Conservation (phyloP, 371 early-diverging fungal genomes). For the Apophysomyces elegans region DNA sequence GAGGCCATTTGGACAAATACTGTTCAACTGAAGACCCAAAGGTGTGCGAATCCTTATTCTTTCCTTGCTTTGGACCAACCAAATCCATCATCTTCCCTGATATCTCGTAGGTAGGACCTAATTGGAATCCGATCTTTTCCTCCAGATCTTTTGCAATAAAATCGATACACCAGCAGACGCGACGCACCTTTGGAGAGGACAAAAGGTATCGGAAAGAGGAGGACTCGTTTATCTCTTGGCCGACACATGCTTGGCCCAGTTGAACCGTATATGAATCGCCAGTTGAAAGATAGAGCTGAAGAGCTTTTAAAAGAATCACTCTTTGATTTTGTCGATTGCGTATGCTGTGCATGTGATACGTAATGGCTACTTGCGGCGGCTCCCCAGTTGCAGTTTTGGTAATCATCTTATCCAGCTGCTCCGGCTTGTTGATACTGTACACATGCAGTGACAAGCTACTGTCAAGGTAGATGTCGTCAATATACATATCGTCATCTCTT, state of each 20-base stretch:
- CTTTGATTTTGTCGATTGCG: neutral
- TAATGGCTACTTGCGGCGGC: slow-evolving; percentile 20
- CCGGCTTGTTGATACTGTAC: slow-evolving; percentile 15
- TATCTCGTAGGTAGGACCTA: slow-evolving; percentile 31
- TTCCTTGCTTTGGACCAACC: neutral
- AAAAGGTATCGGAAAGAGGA: slow-evolving; percentile 16
- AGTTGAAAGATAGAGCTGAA: slow-evolving; percentile 33
- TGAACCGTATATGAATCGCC: slow-evolving; percentile 35
- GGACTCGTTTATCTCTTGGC: neutral
- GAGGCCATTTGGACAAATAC: slow-evolving; percentile 25
- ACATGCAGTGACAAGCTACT: neutral
- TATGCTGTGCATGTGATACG: slow-evolving; percentile 22
- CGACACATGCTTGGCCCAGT: slow-evolving; percentile 24
- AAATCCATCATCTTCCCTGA: slow-evolving; percentile 1
- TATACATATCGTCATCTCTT: slow-evolving; percentile 9
- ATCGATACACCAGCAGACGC: slow-evolving; percentile 33
- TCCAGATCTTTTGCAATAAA: slow-evolving; percentile 18
- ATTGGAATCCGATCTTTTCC: slow-evolving; percentile 22
- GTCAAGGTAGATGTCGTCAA: neutral
- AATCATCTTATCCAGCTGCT: slow-evolving; percentile 21
- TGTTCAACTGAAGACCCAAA: slow-evolving; percentile 12
- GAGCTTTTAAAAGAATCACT: slow-evolving; percentile 23
- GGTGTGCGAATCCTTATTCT: neutral
- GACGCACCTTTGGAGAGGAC: slow-evolving; percentile 27
- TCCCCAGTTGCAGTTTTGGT: neutral